phyloP scores from a whole-genome alignment of 768 basidiomycete genomes.

The Tulasnella calospora region DNA sequence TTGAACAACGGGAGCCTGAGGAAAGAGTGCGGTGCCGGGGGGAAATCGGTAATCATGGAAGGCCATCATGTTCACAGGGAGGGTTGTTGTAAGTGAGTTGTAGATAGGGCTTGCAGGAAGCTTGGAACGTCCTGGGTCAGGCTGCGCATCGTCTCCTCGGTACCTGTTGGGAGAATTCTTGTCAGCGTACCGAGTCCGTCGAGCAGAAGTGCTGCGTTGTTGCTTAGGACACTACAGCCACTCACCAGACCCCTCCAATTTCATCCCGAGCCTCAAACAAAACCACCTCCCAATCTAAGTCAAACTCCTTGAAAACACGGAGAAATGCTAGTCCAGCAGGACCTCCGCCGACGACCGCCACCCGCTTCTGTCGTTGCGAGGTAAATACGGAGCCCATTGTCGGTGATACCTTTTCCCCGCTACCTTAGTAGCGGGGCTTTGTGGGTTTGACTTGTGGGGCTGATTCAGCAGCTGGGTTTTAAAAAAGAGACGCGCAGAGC shows the following conservation, averaged over 20 bases:
- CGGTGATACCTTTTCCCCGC: no score
- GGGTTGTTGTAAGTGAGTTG: constrained; percentile 74
- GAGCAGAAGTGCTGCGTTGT: no score
- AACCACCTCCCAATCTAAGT: constrained; percentile 57
- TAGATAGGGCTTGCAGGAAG: constrained; percentile 69
- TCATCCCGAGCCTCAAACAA: constrained; percentile 61
- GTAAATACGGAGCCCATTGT: constrained; percentile 29
- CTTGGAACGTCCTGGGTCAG: constrained; percentile 30
- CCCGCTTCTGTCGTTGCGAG: constrained; percentile 33
- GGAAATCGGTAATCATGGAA: constrained; percentile 62
- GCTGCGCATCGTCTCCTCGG: constrained; percentile 31
- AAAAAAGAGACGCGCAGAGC: no score
- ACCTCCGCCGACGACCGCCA: constrained; percentile 53
- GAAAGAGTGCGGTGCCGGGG: constrained; percentile 66
- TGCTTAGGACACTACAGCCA: constrained; percentile 23
- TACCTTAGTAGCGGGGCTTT: no score
- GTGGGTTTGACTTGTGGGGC: no score
- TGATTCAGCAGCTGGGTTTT: no score
- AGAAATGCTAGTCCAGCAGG: constrained; percentile 68
- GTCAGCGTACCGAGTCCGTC: not conserved
- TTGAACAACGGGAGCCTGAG: constrained; percentile 54
- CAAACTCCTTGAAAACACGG: constrained; percentile 48
- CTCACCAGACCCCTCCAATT: constrained; percentile 75
- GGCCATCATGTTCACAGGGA: constrained; percentile 75
- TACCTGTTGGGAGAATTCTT: not conserved